Percentiles rank a stretch among this genome's conserved stretches.
phyloP scores from a whole-genome alignment of 1,139 yeast genomes.

The Hyphopichia buzzinii region DNA sequence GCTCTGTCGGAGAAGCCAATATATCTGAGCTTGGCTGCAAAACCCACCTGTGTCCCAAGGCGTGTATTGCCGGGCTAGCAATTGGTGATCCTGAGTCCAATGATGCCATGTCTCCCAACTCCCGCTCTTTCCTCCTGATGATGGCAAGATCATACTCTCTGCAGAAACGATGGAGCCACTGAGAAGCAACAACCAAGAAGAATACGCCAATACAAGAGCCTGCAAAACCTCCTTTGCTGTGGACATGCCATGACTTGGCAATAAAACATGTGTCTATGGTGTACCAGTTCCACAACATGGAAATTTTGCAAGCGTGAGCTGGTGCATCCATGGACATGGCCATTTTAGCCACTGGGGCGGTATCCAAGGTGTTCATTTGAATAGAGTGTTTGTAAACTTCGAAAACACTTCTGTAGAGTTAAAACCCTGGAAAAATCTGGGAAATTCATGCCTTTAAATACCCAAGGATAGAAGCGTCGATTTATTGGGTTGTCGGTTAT shows the following conservation, averaged over 20 bases:
- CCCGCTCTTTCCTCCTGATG: slow-evolving; percentile 15
- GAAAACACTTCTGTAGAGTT: too few species aligned
- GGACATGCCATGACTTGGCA: slow-evolving; percentile 63
- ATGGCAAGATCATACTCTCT: slow-evolving; percentile 53
- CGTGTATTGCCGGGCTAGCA: slow-evolving; percentile 22
- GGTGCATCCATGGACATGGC: slow-evolving; percentile 9
- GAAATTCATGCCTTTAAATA: too few species aligned
- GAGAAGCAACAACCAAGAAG: slow-evolving; percentile 53
- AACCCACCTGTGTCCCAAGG: slow-evolving; percentile 44
- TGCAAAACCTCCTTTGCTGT: slow-evolving; percentile 60
- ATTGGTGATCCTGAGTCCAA: background rate
- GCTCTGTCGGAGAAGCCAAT: slow-evolving; percentile 46
- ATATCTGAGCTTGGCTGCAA: slow-evolving; percentile 14
- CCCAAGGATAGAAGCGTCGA: too few species aligned
- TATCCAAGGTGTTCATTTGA: too few species aligned
- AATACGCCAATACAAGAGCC: slow-evolving; percentile 70
- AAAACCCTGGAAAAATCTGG: too few species aligned
- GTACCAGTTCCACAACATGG: slow-evolving; percentile 44
- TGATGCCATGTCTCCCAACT: background rate
- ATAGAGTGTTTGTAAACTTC: too few species aligned
- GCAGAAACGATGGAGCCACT: slow-evolving; percentile 54
- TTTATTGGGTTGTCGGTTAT: too few species aligned
- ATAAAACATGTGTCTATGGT: slow-evolving; percentile 65
- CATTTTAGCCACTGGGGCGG: too few species aligned
- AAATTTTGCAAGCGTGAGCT: slow-evolving; percentile 29